Evolutionary conservation across 768 basidiomycete genomes (phyloP).

Genomic region (Pulveroboletus ravenelii): DNA sequence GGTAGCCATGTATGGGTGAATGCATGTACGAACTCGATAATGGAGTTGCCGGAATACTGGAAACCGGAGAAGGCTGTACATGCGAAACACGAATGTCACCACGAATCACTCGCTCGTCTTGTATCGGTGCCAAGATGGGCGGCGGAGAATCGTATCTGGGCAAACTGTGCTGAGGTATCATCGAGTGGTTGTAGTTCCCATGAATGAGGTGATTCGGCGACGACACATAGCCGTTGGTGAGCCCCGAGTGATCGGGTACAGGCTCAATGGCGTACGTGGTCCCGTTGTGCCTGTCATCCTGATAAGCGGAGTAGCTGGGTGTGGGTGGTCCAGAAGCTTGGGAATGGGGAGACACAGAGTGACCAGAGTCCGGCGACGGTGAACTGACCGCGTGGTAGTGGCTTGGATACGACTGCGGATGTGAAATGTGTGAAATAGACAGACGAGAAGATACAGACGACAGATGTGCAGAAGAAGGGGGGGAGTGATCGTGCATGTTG

Average conservation of each 20-base stretch:
- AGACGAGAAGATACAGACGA: slow-evolving; percentile 47
- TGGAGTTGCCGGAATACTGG: slow-evolving; percentile 31
- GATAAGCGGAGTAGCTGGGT: slow-evolving; percentile 41
- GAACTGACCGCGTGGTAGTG: slow-evolving; percentile 36
- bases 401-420: slow-evolving; percentile 43
- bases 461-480: slow-evolving; percentile 27
- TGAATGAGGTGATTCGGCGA: slow-evolving; percentile 28
- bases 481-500: slow-evolving; percentile 28
- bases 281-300: slow-evolving; percentile 39
- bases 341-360: slow-evolving; percentile 40
- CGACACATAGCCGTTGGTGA: slow-evolving; percentile 31
- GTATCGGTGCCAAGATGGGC: slow-evolving; percentile 54
- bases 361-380: slow-evolving; percentile 49
- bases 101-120: slow-evolving; percentile 34
- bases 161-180: slow-evolving; percentile 19
- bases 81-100: slow-evolving; percentile 29
- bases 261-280: slow-evolving; percentile 35
- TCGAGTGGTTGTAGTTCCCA: slow-evolving; percentile 19
- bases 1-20: slow-evolving; percentile 38
- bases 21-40: slow-evolving; percentile 38
- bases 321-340: slow-evolving; percentile 30
- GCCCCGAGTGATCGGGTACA: slow-evolving; percentile 25
- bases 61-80: slow-evolving; percentile 27
- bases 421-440: slow-evolving; percentile 57
- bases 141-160: slow-evolving; percentile 49